phyloP scores from a whole-genome alignment of 129 eudicot genomes.

The Flaveria ramosissima region DNA sequence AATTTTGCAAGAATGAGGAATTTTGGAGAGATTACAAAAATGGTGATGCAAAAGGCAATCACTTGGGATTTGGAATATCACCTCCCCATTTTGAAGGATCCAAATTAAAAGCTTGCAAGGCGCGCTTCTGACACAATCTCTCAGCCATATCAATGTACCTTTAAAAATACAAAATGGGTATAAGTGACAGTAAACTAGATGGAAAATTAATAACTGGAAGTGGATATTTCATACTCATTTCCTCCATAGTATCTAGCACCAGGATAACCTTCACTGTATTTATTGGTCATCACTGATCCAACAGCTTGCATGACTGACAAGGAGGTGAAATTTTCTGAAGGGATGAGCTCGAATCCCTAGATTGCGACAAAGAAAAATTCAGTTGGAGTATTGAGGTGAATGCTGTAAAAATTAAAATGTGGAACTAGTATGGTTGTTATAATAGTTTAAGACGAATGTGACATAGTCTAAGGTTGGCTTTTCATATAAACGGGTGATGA shows the following conservation, averaged over 20 bases:
- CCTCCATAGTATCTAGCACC: constrained; percentile 99
- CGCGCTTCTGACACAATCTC: constrained; percentile 93
- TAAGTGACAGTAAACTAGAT: neutral
- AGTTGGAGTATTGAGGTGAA: constrained; percentile 11
- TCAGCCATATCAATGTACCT: constrained; percentile 99
- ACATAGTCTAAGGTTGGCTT: neutral
- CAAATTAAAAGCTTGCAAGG: constrained; percentile 91
- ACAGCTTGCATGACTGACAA: constrained; percentile 99
- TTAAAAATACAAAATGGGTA: neutral
- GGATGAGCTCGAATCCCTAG: constrained; percentile 94
- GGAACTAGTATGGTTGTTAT: neutral
- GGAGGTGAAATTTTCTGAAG: constrained; percentile 96
- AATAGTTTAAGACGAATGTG: neutral
- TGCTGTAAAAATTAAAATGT: neutral
- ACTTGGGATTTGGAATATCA: constrained; percentile 24
- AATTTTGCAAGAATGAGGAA: neutral
- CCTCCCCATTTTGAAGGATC: constrained; percentile 99
- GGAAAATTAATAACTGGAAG: neutral
- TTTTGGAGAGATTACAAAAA: constrained; percentile 4
- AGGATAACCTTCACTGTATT: constrained; percentile 99
- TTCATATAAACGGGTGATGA: too few species aligned
- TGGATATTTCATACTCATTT: constrained; percentile 70
- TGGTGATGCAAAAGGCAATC: neutral
- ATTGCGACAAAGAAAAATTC: constrained; percentile 11
- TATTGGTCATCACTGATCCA: constrained; percentile 99